Base-by-base conservation (phyloP, 202 grass and related monocot genomes). In the Dendrocalamus latiflorus region DNA sequence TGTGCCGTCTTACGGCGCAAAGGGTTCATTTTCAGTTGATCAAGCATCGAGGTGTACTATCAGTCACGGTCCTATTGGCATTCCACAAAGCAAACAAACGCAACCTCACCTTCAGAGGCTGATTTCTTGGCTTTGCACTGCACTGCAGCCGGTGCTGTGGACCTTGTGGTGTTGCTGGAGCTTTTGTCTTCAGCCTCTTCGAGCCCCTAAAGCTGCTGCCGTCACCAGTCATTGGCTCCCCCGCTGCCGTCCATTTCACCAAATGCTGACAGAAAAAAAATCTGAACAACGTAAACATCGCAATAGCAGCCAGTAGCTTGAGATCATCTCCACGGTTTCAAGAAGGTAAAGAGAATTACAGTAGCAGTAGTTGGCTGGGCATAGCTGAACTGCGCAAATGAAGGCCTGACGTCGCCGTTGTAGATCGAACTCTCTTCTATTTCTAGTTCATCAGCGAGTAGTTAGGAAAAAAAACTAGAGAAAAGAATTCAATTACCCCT, bases 171-270 rank as follows among this genome's bases (percentile, higher is more conserved):
- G 82, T 85, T 33, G 72, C 42, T 4, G 68, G 9, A 14, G 47
- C 51, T 44, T 54, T 81, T 34, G 57, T 83, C 83, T 82, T 97
- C 45, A 75, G 57, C 82, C 91, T 90, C 82, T 97, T 97, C 4
- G 82, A 34, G 20, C 75, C 75, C 74, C 88, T 86, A 5, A 44
- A 73, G 50, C 38, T 39, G 71, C 63, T 84, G 62, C 77, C 75
- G 24, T 83, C 86, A 15, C 21, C 63, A 24, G 10, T 70, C 84
- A 18, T 43, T 57, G 62, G 43, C 68, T 84, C 83, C 43, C 72
- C 49, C 17, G 61, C 57, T 24, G 79, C 72, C 66, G 83, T 75
- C 87, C 81, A 76, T 64, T 62, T 90, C 74, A 83, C 44, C 66
- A 75, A 56, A 59, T 78, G 63, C 91, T 97, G 87, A 77, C 70